Conservation (phyloP, 371 early-diverging fungal genomes). For the Umbelopsis sp. region DNA sequence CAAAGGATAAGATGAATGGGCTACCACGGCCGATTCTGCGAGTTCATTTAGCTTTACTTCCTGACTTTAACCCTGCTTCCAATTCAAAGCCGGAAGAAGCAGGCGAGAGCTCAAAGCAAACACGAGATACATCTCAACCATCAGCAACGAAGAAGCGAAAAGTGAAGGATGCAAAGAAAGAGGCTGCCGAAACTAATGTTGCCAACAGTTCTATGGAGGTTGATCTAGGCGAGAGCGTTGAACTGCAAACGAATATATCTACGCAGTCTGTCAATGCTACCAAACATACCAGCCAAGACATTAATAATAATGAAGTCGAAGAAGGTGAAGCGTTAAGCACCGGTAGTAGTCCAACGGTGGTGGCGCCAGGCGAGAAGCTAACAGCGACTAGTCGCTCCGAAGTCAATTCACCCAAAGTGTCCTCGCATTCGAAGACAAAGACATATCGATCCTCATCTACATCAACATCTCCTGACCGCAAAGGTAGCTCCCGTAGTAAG, state of each 20-base stretch:
- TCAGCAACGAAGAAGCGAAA: neutral
- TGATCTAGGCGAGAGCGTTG: neutral
- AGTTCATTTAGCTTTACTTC: constrained; percentile 8
- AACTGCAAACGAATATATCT: neutral
- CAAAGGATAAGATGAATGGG: neutral
- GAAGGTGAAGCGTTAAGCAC: constrained; percentile 14
- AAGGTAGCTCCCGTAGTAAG: neutral
- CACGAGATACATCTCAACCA: neutral
- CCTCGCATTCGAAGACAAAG: neutral
- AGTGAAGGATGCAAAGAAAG: neutral
- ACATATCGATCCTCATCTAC: neutral
- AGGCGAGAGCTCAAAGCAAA: constrained; percentile 7
- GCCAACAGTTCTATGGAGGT: neutral
- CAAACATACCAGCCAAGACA: neutral
- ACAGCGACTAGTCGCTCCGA: neutral
- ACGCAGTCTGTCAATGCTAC: neutral
- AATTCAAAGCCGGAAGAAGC: constrained; percentile 5
- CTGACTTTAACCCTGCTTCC: neutral
- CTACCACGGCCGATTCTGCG: constrained; percentile 6
- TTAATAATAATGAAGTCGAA: constrained; percentile 1
- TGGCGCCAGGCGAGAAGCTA: neutral
- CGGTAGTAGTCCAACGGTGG: neutral
- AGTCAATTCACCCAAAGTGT: constrained; percentile 4
- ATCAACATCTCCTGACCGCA: neutral
- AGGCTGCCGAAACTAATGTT: neutral